Base-by-base conservation (phyloP, 345 rosid species). In the Heritiera littoralis region DNA sequence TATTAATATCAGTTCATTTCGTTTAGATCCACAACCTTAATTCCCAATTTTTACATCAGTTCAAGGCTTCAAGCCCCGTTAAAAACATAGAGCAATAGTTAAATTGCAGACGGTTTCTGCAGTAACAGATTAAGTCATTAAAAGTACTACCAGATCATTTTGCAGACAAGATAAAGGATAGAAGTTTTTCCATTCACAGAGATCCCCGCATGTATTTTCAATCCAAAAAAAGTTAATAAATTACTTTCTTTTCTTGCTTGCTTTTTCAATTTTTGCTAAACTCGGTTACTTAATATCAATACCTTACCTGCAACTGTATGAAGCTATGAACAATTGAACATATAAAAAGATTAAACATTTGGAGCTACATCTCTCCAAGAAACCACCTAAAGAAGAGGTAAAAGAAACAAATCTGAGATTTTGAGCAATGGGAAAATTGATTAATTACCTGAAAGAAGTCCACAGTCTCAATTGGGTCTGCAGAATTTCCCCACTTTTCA, bases 151-250 rank as follows among this genome's bases (percentile, higher is more conserved):
- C 61, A 18, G 7, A 61, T 61, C 51, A 18, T 17, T 40, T 41
- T 41, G 3, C 48, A 17, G 46, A 17, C 41, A 41, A 66, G 49
- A 66, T 3, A 40, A 40, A 40, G 43, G 66, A 40, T 40, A 78
- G 84, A 66, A n/a, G 67, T 81, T 52, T 32, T 32, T n/a, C 32
- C 69, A 59, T 51, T 69, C 48, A 20, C 18, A 79, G 80, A 6
- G 0, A 0, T 6, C 45, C 92, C 85, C 83, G 91, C 97, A 92
- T 82, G 87, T 89, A 93, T 69, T 84, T 92, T 43, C 45, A 43
- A 43, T 43, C 45, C 45, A 43, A 43, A 43, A 43, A 43, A 43
- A 43, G 8, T 6, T 43, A 43, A 6, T 43, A 2, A 40, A 0
- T 43, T 43, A 6, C 8, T 43, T 43, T 43, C 1, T 43, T 43